These are phyloP conservation scores for Amphichorda felina DNA, from an alignment of 2,329 filamentous ascomycete species.

Conservation along the genomic window DNA sequence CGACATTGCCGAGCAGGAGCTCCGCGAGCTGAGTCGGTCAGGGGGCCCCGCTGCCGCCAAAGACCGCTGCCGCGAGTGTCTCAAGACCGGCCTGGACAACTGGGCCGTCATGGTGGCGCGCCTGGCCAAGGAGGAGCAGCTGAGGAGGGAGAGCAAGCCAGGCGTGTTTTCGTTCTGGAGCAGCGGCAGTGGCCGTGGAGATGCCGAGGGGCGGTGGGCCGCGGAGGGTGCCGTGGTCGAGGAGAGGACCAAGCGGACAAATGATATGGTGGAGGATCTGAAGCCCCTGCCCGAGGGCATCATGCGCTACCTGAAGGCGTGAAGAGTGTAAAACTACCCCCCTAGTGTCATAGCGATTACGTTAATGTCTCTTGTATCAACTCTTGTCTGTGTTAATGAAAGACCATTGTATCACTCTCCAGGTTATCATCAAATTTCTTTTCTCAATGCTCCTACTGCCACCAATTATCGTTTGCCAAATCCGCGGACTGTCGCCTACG, in stretches of 20 bases:
- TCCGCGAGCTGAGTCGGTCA: slow-evolving; percentile 26
- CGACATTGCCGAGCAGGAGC: slow-evolving; percentile 62
- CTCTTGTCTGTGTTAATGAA: background rate
- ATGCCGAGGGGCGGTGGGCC: slow-evolving; percentile 35
- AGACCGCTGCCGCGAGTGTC: slow-evolving; percentile 63
- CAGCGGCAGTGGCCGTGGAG: slow-evolving; percentile 8
- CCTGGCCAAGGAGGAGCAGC: slow-evolving; percentile 40
- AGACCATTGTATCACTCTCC: too few relatives aligned
- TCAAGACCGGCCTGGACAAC: slow-evolving; percentile 64
- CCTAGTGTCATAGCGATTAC: background rate
- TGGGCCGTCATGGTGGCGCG: slow-evolving; percentile 71
- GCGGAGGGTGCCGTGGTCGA: slow-evolving; percentile 42
- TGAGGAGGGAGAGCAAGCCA: slow-evolving; percentile 11
- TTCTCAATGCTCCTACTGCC: too few relatives aligned
- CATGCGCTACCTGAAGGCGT: slow-evolving; percentile 27
- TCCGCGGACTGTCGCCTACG: too few relatives aligned
- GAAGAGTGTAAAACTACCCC: background rate
- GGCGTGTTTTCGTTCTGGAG: slow-evolving; percentile 25
- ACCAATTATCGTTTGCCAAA: too few relatives aligned
- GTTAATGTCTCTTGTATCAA: background rate
- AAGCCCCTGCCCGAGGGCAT: slow-evolving; percentile 21
- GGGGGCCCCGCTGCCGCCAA: slow-evolving; percentile 10
- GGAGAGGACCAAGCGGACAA: slow-evolving; percentile 37
- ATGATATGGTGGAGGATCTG: slow-evolving; percentile 38
- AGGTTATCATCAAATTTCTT: too few relatives aligned